Conservation (phyloP, 2,329 filamentous ascomycete genomes). For the Cercospora sp. region DNA sequence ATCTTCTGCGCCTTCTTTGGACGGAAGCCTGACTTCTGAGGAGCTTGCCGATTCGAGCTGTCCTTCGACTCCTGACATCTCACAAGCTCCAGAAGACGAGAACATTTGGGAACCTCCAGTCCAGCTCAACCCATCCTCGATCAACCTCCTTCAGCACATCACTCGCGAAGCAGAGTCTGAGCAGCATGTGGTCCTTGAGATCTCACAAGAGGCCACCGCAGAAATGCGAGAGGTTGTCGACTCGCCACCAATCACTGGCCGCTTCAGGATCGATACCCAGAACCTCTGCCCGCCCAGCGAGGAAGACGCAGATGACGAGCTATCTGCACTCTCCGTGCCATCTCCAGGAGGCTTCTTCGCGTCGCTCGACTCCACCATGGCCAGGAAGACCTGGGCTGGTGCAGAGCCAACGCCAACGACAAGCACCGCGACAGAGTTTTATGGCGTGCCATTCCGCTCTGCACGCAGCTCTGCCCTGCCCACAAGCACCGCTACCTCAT, state of each 20-base stretch:
- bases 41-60: conserved; percentile 81
- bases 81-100: conserved; percentile 53
- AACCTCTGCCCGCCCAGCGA: conserved; percentile 30
- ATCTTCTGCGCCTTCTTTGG: conserved; percentile 82
- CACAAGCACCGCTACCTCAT: conserved; percentile 85
- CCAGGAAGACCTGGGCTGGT: conserved; percentile 79
- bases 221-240: conserved; percentile 65
- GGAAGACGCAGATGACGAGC: conserved; percentile 57
- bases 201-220: conserved; percentile 49
- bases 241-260: conserved; percentile 49
- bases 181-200: conserved; percentile 42
- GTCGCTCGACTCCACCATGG: conserved; percentile 68
- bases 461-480: conserved; percentile 56
- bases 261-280: conserved; percentile 35
- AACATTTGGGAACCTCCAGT: conserved; percentile 63
- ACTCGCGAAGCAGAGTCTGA: conserved; percentile 51
- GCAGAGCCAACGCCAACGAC: conserved; percentile 68
- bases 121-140: conserved; percentile 72
- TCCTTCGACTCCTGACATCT: conserved; percentile 77
- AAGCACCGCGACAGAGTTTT: conserved; percentile 89
- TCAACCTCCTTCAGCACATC: conserved; percentile 77
- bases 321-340: conserved; percentile 83
- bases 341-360: conserved; percentile 93
- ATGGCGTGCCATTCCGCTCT: conserved; percentile 75
- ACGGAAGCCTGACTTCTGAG: conserved; percentile 85